Evolutionary conservation across 805 yeast species (phyloP).

Genomic region (Ogataea siamensis): DNA sequence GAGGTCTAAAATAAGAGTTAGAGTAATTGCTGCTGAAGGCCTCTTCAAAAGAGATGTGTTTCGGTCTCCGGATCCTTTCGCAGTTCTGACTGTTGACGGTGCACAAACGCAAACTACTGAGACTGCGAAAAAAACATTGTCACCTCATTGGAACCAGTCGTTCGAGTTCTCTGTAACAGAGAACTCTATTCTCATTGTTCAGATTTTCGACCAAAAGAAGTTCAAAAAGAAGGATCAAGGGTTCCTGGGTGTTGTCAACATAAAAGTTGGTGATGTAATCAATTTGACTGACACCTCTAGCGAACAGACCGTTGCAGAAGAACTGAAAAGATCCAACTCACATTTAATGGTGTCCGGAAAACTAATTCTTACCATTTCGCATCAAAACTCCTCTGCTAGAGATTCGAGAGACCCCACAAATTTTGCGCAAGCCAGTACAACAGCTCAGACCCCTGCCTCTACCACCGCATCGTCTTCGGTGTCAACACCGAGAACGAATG

Average conservation of each 20-base stretch:
- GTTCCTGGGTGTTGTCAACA: slow-evolving; percentile 91
- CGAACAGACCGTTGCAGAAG: slow-evolving; percentile 91
- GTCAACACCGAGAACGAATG: slow-evolving; percentile 13
- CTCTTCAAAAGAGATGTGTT: slow-evolving; percentile 93
- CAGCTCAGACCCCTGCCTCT: slow-evolving; percentile 5
- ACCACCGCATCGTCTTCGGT: slow-evolving; percentile 12
- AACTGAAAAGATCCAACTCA: slow-evolving; percentile 87
- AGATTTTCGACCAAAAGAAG: slow-evolving; percentile 95
- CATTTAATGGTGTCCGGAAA: slow-evolving; percentile 92
- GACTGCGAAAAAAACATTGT: slow-evolving; percentile 88
- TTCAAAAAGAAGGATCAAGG: slow-evolving; percentile 99
- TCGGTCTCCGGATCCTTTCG: slow-evolving; percentile 96
- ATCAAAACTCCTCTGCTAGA: slow-evolving; percentile 28
- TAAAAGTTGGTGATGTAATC: slow-evolving; percentile 84
- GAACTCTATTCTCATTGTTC: slow-evolving; percentile 83
- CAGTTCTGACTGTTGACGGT: slow-evolving; percentile 96
- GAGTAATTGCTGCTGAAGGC: slow-evolving; percentile 93
- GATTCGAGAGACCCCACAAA: slow-evolving; percentile 34
- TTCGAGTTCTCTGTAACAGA: slow-evolving; percentile 76
- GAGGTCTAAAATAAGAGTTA: slow-evolving; percentile 50
- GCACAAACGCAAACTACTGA: slow-evolving; percentile 93
- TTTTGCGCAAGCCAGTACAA: slow-evolving; percentile 16
- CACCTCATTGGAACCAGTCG: slow-evolving; percentile 97
- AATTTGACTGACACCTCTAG: slow-evolving; percentile 50
- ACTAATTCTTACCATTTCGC: slow-evolving; percentile 72